A percentile compares a stretch with the other conserved stretches of the same genome.
Conservation (phyloP, 2,329 filamentous ascomycete genomes). For the Penicillium corylophilum region DNA sequence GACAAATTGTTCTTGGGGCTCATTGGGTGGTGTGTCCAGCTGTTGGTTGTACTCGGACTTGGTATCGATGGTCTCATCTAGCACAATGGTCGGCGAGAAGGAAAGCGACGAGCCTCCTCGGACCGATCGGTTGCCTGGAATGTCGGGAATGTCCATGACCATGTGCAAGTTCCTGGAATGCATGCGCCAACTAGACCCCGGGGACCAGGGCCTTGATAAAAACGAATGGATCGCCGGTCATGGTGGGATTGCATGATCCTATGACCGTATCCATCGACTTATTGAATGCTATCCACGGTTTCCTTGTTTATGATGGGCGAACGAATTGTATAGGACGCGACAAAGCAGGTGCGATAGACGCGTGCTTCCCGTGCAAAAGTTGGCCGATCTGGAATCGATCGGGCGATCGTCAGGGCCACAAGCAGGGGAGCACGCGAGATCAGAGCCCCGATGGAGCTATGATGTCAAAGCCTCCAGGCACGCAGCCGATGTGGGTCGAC, state of each 20-base stretch:
- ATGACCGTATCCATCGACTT: neutral
- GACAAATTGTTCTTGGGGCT: neutral
- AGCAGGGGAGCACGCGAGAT: conserved; percentile 4
- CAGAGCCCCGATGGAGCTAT: conserved; percentile 6
- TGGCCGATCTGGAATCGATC: conserved; percentile 1
- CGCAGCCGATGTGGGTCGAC: conserved; percentile 4
- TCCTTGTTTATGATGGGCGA: neutral
- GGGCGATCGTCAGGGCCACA: conserved; percentile 14
- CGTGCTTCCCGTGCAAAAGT: neutral
- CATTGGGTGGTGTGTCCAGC: neutral
- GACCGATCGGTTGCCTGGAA: conserved; percentile 17
- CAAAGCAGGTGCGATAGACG: conserved; percentile 6
- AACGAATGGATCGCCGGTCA: neutral
- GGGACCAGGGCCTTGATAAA: conserved; percentile 4
- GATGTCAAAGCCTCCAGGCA: conserved; percentile 12
- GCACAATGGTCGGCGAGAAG: conserved; percentile 13
- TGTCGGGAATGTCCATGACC: conserved; percentile 18
- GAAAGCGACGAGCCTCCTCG: conserved; percentile 10
- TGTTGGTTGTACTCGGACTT: neutral
- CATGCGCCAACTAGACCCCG: neutral
- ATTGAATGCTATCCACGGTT: conserved; percentile 13
- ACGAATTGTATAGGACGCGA: conserved; percentile 9
- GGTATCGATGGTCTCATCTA: conserved; percentile 7
- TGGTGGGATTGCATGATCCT: neutral
- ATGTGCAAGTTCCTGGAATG: neutral